These are phyloP conservation scores for Verbascum thapsus DNA, from an alignment of 257 asterid species.

Conservation along the genomic window DNA sequence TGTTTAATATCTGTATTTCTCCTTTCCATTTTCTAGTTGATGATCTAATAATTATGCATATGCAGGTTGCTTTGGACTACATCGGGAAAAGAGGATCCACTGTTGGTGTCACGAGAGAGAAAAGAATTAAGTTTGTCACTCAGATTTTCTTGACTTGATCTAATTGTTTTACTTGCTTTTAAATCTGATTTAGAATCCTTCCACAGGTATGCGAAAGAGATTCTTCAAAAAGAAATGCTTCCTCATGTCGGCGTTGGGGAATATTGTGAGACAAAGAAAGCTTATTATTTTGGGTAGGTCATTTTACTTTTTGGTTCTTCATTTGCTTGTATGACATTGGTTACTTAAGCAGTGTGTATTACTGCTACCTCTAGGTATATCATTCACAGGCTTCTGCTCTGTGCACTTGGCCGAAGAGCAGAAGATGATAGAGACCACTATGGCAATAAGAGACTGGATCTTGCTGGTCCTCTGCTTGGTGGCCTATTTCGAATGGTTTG, in stretches of 20 bases:
- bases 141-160: conserved; percentile 23
- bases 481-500: conserved; percentile 93
- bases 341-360: conserved; percentile 19
- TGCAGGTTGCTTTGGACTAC: conserved; percentile 96
- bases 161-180: conserved; percentile 13
- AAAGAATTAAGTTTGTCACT: conserved; percentile 80
- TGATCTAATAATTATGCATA: neutral
- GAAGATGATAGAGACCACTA: conserved; percentile 97
- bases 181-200: conserved; percentile 24
- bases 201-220: conserved; percentile 89
- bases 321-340: conserved; percentile 27
- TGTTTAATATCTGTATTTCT: neutral
- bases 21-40: neutral
- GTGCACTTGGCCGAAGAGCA: conserved; percentile 93
- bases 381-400: conserved; percentile 84
- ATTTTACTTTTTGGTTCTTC: conserved; percentile 11
- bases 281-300: conserved; percentile 89
- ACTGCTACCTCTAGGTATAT: conserved; percentile 59
- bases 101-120: conserved; percentile 93
- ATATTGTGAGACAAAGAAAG: conserved; percentile 92
- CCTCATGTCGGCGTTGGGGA: conserved; percentile 98
- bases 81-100: conserved; percentile 98
- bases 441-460: conserved; percentile 97
- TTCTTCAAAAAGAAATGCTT: conserved; percentile 97
- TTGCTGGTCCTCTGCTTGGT: conserved; percentile 98